phyloP scores from a whole-genome alignment of 805 yeast species.

The Schizosaccharomyces lindneri region DNA sequence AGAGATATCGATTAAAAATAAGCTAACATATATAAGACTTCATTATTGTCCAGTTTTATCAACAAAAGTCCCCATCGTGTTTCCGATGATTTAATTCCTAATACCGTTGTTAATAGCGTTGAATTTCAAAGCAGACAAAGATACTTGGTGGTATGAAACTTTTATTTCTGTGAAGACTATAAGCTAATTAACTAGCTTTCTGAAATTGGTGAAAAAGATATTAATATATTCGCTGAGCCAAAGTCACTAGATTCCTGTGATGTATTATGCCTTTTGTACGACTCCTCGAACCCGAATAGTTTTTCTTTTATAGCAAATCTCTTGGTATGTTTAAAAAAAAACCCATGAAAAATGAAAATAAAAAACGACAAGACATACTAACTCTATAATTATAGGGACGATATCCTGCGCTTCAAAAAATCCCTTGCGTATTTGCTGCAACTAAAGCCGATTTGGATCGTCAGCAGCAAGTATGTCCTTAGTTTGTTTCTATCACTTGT shows the following conservation, averaged over 20 bases:
- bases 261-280: conserved; percentile 71
- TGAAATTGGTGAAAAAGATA: conserved; percentile 61
- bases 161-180: background rate
- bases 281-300: conserved; percentile 87
- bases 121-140: conserved; percentile 86
- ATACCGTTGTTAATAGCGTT: conserved; percentile 71
- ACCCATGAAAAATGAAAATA: conserved; percentile 7
- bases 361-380: background rate
- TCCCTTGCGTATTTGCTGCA: conserved; percentile 78
- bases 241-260: conserved; percentile 50
- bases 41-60: conserved; percentile 36
- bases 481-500: background rate
- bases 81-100: conserved; percentile 46
- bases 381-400: background rate
- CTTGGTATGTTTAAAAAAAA: conserved; percentile 15
- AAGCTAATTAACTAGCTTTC: background rate
- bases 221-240: conserved; percentile 10
- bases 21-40: conserved; percentile 9
- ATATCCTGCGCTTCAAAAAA: conserved; percentile 30
- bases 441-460: conserved; percentile 85
- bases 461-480: conserved; percentile 42
- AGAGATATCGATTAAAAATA: background rate
- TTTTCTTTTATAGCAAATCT: conserved; percentile 59
- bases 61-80: conserved; percentile 25
- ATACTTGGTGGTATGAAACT: conserved; percentile 30